Percentiles rank a stretch among this genome's conserved stretches.
phyloP scores from a whole-genome alignment of 2,329 filamentous ascomycete genomes.

The Aureobasidium lini region DNA sequence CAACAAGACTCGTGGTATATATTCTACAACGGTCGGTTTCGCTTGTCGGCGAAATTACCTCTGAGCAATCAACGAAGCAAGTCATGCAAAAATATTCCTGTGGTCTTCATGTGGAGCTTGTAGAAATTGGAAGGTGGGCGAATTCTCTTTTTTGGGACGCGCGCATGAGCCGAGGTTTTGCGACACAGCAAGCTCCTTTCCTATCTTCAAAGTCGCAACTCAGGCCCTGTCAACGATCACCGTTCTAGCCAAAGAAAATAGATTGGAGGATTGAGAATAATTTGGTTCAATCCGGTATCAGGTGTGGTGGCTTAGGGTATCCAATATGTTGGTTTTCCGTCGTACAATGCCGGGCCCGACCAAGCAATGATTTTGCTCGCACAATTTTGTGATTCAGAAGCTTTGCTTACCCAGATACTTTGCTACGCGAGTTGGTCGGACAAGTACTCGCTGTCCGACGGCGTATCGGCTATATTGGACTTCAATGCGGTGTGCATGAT shows the following conservation, averaged over 20 bases:
- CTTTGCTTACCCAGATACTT: neutral
- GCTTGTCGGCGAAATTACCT: neutral
- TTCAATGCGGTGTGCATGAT: neutral
- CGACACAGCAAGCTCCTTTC: neutral
- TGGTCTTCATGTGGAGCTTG: neutral
- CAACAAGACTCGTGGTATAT: neutral
- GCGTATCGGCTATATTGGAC: neutral
- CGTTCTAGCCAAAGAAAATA: neutral
- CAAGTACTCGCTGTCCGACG: neutral
- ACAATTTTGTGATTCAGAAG: no score
- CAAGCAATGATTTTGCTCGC: neutral
- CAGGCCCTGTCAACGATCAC: neutral
- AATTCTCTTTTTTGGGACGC: neutral
- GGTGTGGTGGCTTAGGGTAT: neutral
- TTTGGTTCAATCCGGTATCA: neutral
- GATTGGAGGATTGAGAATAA: neutral
- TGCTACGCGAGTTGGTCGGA: neutral
- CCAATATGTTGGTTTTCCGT: neutral
- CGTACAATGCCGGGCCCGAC: neutral
- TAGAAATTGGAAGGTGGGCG: neutral
- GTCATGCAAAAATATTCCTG: neutral
- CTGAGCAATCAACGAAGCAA: neutral
- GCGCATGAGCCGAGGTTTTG: constrained; percentile 1
- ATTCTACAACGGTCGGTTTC: neutral
- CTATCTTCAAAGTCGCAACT: neutral